Conservation (phyloP, 2,329 filamentous ascomycete species). For the Fusarium armeniacum region DNA sequence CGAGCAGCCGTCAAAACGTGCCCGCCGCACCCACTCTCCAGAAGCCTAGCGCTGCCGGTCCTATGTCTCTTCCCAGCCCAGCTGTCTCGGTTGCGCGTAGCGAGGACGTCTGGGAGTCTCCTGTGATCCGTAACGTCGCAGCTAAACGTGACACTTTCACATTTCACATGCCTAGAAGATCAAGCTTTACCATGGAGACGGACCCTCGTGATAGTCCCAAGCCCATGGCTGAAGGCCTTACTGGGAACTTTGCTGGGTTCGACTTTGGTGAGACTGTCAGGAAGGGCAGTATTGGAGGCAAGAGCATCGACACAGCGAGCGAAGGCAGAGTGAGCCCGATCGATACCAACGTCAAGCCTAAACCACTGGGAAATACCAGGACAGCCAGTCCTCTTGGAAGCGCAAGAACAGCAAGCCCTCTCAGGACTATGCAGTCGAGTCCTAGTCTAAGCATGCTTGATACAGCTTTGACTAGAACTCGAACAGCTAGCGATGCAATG, state of each 20-base stretch:
- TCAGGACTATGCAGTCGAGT: slow-evolving; percentile 48
- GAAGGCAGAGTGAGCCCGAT: slow-evolving; percentile 40
- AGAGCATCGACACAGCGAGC: slow-evolving; percentile 35
- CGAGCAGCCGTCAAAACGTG: slow-evolving; percentile 43
- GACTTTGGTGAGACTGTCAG: slow-evolving; percentile 56
- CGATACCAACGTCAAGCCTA: slow-evolving; percentile 37
- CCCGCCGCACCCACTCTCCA: slow-evolving; percentile 47
- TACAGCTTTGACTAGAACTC: slow-evolving; percentile 34
- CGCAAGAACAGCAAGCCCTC: slow-evolving; percentile 45
- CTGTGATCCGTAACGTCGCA: slow-evolving; percentile 63
- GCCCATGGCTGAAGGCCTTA: slow-evolving; percentile 53
- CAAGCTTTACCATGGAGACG: slow-evolving; percentile 65
- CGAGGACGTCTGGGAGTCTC: slow-evolving; percentile 57
- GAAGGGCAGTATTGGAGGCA: slow-evolving; percentile 40
- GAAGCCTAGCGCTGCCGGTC: slow-evolving; percentile 49
- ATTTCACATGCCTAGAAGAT: slow-evolving; percentile 60
- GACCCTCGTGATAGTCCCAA: slow-evolving; percentile 50
- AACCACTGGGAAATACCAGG: slow-evolving; percentile 28
- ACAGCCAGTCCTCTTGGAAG: slow-evolving; percentile 46
- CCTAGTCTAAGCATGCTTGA: slow-evolving; percentile 44
- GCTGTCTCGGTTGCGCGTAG: slow-evolving; percentile 58
- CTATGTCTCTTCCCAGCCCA: slow-evolving; percentile 60
- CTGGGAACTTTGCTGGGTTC: slow-evolving; percentile 57
- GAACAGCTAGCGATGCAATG: slow-evolving; percentile 46
- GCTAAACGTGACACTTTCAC: slow-evolving; percentile 67